phyloP scores from a whole-genome alignment of 768 basidiomycete species.

The Lentinula detonsa region DNA sequence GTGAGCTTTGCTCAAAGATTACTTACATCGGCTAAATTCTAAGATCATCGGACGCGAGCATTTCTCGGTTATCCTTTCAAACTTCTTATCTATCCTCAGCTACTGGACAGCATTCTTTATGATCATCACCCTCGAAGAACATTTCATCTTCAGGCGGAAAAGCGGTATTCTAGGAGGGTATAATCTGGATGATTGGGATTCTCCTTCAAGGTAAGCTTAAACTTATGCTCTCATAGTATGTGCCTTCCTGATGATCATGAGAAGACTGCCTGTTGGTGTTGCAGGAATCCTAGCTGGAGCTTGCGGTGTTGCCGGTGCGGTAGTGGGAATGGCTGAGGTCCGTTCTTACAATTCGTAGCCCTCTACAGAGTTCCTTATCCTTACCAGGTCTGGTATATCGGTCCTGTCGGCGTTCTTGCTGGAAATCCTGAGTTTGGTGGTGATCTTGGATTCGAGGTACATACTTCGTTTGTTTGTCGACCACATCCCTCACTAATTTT shows the following conservation, averaged over 20 bases:
- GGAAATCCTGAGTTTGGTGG: conserved; percentile 36
- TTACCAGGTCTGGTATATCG: conserved; percentile 38
- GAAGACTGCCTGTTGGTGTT: conserved; percentile 39
- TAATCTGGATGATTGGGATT: conserved; percentile 43
- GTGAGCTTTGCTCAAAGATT: background rate
- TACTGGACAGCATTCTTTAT: conserved; percentile 45
- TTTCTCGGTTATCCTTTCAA: conserved; percentile 34
- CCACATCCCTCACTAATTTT: background rate
- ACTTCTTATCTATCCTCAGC: conserved; percentile 35
- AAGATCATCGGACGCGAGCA: conserved; percentile 35
- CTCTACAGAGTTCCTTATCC: background rate
- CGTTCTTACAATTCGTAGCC: background rate
- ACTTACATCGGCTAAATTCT: background rate
- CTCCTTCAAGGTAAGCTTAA: conserved; percentile 14
- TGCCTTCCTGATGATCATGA: background rate
- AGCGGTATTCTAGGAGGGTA: conserved; percentile 42
- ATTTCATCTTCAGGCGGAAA: conserved; percentile 36
- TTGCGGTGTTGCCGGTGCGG: conserved; percentile 42
- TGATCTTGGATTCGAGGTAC: conserved; percentile 50
- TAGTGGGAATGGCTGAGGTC: conserved; percentile 46
- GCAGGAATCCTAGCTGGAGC: conserved; percentile 42
- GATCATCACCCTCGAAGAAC: conserved; percentile 39
- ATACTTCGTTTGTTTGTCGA: background rate
- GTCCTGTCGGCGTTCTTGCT: conserved; percentile 37
- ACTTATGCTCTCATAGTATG: background rate